Base-by-base conservation (phyloP, 768 basidiomycete species). In the Suillus decipiens region DNA sequence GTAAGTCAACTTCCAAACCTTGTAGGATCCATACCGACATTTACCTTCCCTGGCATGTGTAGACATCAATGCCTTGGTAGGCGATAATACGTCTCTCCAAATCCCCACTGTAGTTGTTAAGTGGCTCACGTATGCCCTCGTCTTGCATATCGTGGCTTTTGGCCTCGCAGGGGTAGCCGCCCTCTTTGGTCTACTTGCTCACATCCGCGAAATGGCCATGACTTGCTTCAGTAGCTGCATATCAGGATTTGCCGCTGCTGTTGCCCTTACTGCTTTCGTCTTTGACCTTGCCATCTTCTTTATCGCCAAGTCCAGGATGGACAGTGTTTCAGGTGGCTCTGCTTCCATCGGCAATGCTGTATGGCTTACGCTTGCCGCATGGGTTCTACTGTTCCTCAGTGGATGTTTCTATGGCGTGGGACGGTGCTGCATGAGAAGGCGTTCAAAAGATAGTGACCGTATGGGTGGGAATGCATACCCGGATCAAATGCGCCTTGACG, bases 281-380 rank as follows among this genome's bases (percentile, higher is more conserved):
- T 95, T 98, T 75, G 97, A 99, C 75, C 77, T 98, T 63, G 90
- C 85, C 67, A 79, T 97, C 62, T 99, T 98, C 79, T 94, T 93
- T 80, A 77, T 96, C 61, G 92, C 92, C 63, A 95, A 89, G 71
- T 79, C 90, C 50, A 86, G 95, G 60, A 90, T 99, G 74, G 90
- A 92, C 73, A 64, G 69, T 19, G 83, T 87, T n/a, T 68, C 80
- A 5, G 88, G 94, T 22, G 95, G 92, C 6, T 81, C 81, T 0
- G 95, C 96, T 0, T 77, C 81, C 22, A 89, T 96, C 9, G 96
- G 96, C n/a, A 89, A 83, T 63, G 94, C 91, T 24, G 84, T 96
- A 48, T 98, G 96, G 96, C 79, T 98, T 53, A 94, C 93, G 2
- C 84, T 98, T 39, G 89, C 86, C 1, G 92, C 93, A 1, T 95